Percentiles rank a stretch among this genome's conserved stretches.
Evolutionary conservation across 176 grass and related monocot genomes (phyloP).

Genomic region (Aechmea fasciata): DNA sequence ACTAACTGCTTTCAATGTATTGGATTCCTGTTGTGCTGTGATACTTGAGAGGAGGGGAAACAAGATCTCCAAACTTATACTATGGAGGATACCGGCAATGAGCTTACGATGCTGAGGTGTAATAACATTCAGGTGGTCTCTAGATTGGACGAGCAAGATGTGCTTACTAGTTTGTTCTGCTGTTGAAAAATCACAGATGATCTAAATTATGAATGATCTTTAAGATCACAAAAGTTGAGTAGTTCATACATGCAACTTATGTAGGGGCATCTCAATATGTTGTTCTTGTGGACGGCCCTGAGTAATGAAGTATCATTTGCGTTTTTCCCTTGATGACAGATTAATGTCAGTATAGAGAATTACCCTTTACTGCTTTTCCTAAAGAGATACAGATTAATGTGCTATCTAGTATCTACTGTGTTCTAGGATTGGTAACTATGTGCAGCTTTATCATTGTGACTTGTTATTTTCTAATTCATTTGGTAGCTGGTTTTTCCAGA

Average conservation of each 20-base stretch:
- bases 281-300: neutral
- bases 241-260: neutral
- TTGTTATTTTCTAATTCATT: neutral
- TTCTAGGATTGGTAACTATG: neutral
- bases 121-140: too few species aligned
- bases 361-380: too few species aligned
- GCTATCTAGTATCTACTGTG: neutral
- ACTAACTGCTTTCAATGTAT: too few species aligned
- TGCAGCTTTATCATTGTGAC: neutral
- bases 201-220: neutral
- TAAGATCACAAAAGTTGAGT: neutral
- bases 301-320: neutral
- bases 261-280: neutral
- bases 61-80: too few species aligned
- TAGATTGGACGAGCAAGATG: too few species aligned
- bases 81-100: too few species aligned
- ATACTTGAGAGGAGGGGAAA: too few species aligned
- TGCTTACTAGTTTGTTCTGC: too few species aligned
- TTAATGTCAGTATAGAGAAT: neutral
- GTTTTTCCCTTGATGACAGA: neutral
- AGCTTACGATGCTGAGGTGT: too few species aligned
- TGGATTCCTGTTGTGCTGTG: too few species aligned
- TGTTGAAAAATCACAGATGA: too few species aligned
- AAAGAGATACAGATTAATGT: neutral
- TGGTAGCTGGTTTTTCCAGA: neutral